phyloP scores from a whole-genome alignment of 805 yeast genomes.

The Saturnispora besseyi region DNA sequence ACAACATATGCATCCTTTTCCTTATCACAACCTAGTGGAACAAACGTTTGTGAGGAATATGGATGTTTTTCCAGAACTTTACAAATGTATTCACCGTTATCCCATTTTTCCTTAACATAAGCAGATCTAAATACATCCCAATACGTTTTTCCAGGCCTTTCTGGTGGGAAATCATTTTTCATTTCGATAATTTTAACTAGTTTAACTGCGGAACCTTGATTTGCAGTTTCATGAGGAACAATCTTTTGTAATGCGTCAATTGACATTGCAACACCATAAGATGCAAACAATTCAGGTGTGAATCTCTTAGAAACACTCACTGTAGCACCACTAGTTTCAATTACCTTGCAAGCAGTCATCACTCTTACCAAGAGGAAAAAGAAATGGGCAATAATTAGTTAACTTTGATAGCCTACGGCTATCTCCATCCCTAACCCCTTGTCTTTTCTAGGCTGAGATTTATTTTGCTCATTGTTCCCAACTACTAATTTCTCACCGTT shows the following conservation, averaged over 20 bases:
- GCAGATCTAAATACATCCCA: constrained; percentile 80
- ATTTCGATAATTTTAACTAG: constrained; percentile 65
- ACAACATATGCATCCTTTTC: constrained; percentile 56
- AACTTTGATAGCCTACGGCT: background rate
- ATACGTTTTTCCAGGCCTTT: constrained; percentile 46
- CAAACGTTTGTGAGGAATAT: constrained; percentile 74
- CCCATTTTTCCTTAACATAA: constrained; percentile 58
- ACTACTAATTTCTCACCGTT: too few relatives aligned
- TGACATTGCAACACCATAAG: constrained; percentile 70
- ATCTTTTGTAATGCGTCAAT: constrained; percentile 61
- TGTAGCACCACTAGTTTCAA: background rate
- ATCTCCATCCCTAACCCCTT: background rate
- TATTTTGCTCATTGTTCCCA: background rate
- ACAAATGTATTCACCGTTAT: constrained; percentile 32
- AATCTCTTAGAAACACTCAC: constrained; percentile 35
- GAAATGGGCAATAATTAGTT: background rate
- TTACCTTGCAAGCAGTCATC: background rate
- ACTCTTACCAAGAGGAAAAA: background rate
- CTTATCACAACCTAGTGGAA: constrained; percentile 72
- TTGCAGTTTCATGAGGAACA: constrained; percentile 47
- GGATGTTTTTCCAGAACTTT: constrained; percentile 89
- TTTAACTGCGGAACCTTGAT: constrained; percentile 90
- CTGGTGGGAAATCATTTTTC: constrained; percentile 45
- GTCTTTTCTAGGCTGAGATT: background rate
- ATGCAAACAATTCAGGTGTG: constrained; percentile 57